phyloP scores from a whole-genome alignment of 2,329 filamentous ascomycete genomes.

The Aspergillus sp. region DNA sequence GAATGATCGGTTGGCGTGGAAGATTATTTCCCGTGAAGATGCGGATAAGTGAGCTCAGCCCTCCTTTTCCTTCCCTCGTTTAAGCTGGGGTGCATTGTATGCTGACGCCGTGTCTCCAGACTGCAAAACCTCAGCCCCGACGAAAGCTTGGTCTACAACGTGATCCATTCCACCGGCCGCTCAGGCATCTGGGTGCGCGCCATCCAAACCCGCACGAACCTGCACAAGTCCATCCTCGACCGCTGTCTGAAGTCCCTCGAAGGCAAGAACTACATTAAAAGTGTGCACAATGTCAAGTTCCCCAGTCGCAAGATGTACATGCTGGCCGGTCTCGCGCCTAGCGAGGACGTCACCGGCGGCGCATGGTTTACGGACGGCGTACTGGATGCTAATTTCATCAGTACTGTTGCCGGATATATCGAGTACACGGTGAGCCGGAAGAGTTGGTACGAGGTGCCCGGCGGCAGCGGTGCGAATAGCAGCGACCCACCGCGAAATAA shows the following conservation, averaged over 20 bases:
- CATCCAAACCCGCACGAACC: conserved; percentile 68
- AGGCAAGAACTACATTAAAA: conserved; percentile 70
- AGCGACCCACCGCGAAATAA: conserved; percentile 29
- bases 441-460: conserved; percentile 56
- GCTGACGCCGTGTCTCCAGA: conserved; percentile 17
- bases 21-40: conserved; percentile 41
- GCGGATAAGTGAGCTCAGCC: conserved; percentile 37
- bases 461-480: conserved; percentile 16
- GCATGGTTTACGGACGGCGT: conserved; percentile 91
- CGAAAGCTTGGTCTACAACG: conserved; percentile 77
- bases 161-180: conserved; percentile 76
- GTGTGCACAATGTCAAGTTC: conserved; percentile 85
- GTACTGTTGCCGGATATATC: conserved; percentile 63
- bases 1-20: conserved; percentile 40
- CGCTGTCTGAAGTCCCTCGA: conserved; percentile 78
- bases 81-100: neutral
- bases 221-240: conserved; percentile 76
- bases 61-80: neutral
- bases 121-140: conserved; percentile 48
- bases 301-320: conserved; percentile 95
- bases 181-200: conserved; percentile 88
- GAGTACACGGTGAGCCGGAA: conserved; percentile 63
- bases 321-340: conserved; percentile 72
- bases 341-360: conserved; percentile 83
- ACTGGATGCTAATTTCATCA: conserved; percentile 81